Evolutionary conservation across 2,329 filamentous ascomycete species (phyloP), one percentile per base, ranked within the genome.

Genomic region (Microcyclosporella mali): DNA sequence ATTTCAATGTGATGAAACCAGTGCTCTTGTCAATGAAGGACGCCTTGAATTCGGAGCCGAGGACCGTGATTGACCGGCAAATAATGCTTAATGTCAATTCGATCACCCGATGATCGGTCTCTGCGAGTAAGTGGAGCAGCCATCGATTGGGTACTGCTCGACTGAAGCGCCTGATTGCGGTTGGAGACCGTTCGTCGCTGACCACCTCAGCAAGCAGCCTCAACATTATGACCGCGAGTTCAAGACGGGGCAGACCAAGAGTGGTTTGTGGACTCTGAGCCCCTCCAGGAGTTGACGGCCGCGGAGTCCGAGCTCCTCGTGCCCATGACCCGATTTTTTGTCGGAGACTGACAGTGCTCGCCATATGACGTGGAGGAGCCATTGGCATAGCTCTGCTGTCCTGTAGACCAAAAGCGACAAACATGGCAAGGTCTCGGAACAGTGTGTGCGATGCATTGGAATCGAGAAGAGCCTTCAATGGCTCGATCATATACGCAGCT

Each of bases 391-490:
- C 60, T 62, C 75, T 54, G 62, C 69, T 67, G 40, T 79, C 78
- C 59, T 95, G 88, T 49, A 95, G 79, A 4, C 88, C 84, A 62
- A 92, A 98, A 0, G 90, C 95, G 51, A 98, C 85, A 60, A 94
- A 97, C 16, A 97, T 74, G 2, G 92, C 87, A 33, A 98, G 70
- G 2, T 88, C 87, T 28, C 90, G 81, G 59, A 95, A 82, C 18
- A 90, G 82, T 61, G 95, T 88, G 12, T 85, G 82, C 39, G 84
- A 89, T 53, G 89, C 78, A 56, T 85, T 90, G 50, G 82, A 85
- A 50, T 82, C 82, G 21, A 95, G 77, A 3, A 98, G 74, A 10
- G 81, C 81, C 57, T 82, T 83, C 50, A 98, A 84, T 0, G 90
- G 84, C 21, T 76, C 72, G 56, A 94, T 77, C 53, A 95, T 94